Conservation (phyloP, 1,284 basidiomycete species). For the Porogramme epimiltina region DNA sequence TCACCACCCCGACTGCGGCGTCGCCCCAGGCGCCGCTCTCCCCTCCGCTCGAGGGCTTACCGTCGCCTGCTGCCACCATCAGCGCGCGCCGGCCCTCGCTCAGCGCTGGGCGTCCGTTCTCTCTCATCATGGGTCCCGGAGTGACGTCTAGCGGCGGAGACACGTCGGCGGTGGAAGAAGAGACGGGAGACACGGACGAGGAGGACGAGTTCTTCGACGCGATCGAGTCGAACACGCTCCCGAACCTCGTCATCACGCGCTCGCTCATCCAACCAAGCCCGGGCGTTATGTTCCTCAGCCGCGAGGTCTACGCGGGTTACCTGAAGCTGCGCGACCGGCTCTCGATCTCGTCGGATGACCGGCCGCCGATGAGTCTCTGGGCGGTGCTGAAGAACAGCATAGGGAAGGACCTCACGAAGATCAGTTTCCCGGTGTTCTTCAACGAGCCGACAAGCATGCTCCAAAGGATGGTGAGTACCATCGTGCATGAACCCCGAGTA, state of each 20-base stretch:
- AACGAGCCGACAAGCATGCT: slow-evolving; percentile 98
- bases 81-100: slow-evolving; percentile 6
- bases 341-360: slow-evolving; percentile 75
- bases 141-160: neutral
- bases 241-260: slow-evolving; percentile 71
- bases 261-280: slow-evolving; percentile 43
- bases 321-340: slow-evolving; percentile 64
- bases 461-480: slow-evolving; percentile 66
- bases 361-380: slow-evolving; percentile 94
- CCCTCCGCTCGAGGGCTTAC: too few relatives aligned
- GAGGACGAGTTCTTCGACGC: slow-evolving; percentile 99
- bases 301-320: slow-evolving; percentile 73
- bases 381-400: slow-evolving; percentile 95
- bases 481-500: neutral
- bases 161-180: slow-evolving; percentile 28
- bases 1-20: slow-evolving; percentile 10
- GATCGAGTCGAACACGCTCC: slow-evolving; percentile 82
- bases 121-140: slow-evolving; percentile 17
- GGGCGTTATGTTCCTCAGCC: slow-evolving; percentile 36
- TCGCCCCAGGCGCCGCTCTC: neutral
- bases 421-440: slow-evolving; percentile 95
- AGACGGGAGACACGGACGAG: slow-evolving; percentile 73
- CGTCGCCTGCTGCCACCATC: slow-evolving; percentile 6
- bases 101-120: slow-evolving; percentile 9
- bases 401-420: slow-evolving; percentile 96